A percentile compares a stretch with the other conserved stretches of the same genome.
Conservation (phyloP, 2,329 filamentous ascomycete genomes). For the Trichoderma guizhouense region DNA sequence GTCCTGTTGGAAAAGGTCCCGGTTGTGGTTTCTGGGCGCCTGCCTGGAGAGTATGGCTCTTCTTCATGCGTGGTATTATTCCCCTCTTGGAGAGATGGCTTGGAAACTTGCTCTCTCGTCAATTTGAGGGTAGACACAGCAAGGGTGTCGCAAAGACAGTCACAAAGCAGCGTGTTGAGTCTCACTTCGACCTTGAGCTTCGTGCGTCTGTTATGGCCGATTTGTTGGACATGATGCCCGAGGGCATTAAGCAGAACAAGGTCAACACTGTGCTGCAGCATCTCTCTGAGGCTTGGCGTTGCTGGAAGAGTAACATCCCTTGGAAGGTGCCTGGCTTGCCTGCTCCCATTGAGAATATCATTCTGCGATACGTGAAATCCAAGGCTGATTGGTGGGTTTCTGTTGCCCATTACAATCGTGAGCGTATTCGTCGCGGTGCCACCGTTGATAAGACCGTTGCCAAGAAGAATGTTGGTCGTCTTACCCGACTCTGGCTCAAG, state of each 20-base stretch:
- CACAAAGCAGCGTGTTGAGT: slow-evolving; percentile 97
- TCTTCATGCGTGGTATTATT: slow-evolving; percentile 98
- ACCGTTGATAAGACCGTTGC: slow-evolving; percentile 99
- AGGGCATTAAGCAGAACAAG: slow-evolving; percentile 99
- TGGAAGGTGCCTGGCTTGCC: slow-evolving; percentile 98
- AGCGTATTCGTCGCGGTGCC: slow-evolving; percentile 91
- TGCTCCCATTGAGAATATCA: slow-evolving; percentile 97
- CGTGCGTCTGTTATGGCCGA: slow-evolving; percentile 98
- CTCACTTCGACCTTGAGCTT: slow-evolving; percentile 95
- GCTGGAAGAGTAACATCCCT: slow-evolving; percentile 99
- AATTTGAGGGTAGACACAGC: slow-evolving; percentile 97
- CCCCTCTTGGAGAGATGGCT: slow-evolving; percentile 95
- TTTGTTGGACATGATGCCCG: slow-evolving; percentile 99
- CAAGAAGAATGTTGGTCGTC: slow-evolving; percentile 95
- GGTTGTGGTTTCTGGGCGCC: slow-evolving; percentile 99
- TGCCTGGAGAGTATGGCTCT: slow-evolving; percentile 97
- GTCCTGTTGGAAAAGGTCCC: slow-evolving; percentile 92
- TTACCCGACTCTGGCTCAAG: slow-evolving; percentile 96
- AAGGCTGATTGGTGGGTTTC: slow-evolving; percentile 99
- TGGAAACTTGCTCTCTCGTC: slow-evolving; percentile 90
- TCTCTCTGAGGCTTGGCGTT: slow-evolving; percentile 96
- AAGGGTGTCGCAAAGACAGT: slow-evolving; percentile 99
- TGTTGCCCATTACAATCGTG: slow-evolving; percentile 96
- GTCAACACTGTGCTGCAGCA: slow-evolving; percentile 97
- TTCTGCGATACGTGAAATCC: slow-evolving; percentile 95